These are phyloP conservation scores for Claviceps sorghi DNA, from an alignment of 2,329 filamentous ascomycete species.

Conservation along the genomic window DNA sequence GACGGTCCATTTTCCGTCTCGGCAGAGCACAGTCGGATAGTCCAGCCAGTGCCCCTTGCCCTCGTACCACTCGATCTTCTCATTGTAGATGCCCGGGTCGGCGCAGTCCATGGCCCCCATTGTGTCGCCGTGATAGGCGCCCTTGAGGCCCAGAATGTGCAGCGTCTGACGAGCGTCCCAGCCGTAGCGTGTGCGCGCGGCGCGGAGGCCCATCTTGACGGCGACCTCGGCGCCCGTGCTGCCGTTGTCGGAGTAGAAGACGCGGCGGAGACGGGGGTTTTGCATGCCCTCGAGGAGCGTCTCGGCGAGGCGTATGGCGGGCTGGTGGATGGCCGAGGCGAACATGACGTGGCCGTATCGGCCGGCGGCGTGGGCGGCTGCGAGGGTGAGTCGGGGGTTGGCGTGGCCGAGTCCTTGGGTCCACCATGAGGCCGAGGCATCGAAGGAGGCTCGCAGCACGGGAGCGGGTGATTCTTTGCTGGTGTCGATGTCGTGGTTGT, in stretches of 20 bases:
- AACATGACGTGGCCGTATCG: slow-evolving; percentile 86
- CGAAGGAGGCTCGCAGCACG: slow-evolving; percentile 45
- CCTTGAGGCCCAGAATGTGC: slow-evolving; percentile 59
- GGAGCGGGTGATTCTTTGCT: background rate
- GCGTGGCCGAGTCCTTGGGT: slow-evolving; percentile 76
- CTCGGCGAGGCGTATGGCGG: slow-evolving; percentile 56
- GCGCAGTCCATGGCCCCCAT: slow-evolving; percentile 80
- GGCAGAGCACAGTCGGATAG: slow-evolving; percentile 57
- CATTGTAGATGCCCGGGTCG: slow-evolving; percentile 63
- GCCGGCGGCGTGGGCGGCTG: slow-evolving; percentile 67
- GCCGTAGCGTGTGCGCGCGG: slow-evolving; percentile 49
- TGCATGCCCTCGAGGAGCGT: slow-evolving; percentile 41
- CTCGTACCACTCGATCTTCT: slow-evolving; percentile 75
- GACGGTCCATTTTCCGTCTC: slow-evolving; percentile 51
- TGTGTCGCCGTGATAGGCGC: slow-evolving; percentile 76
- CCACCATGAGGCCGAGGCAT: slow-evolving; percentile 84
- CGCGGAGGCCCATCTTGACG: slow-evolving; percentile 69
- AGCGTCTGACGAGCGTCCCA: slow-evolving; percentile 46
- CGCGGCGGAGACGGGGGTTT: slow-evolving; percentile 52
- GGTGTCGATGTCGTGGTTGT: background rate
- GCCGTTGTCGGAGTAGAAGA: slow-evolving; percentile 75
- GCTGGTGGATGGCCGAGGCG: slow-evolving; percentile 63
- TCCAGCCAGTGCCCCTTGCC: slow-evolving; percentile 72
- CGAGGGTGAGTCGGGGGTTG: slow-evolving; percentile 54
- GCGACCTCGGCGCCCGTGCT: slow-evolving; percentile 76